phyloP scores from a whole-genome alignment of 176 grass and related monocot species.

The Puccinellia tenuiflora region DNA sequence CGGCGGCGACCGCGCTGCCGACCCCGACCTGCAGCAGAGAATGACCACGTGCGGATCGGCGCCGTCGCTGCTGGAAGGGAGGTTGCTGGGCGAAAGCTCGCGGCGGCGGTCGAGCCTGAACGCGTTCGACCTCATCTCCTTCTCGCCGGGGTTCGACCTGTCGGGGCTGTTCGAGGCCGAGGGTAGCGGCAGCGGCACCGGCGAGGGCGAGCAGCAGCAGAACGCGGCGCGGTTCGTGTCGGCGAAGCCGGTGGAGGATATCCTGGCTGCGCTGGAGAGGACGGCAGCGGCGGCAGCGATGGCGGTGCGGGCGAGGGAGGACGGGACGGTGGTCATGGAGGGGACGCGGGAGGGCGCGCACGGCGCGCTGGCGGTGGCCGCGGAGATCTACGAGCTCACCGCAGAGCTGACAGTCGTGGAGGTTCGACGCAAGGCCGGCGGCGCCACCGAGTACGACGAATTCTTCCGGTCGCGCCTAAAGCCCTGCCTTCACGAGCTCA shows the following conservation, averaged over 20 bases:
- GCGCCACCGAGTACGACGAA: constrained; percentile 75
- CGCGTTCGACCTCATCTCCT: constrained; percentile 97
- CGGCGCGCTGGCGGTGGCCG: constrained; percentile 66
- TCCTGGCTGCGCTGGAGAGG: constrained; percentile 55
- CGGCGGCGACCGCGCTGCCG: not conserved
- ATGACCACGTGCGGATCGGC: constrained; percentile 60
- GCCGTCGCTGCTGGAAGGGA: constrained; percentile 40
- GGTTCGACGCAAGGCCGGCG: constrained; percentile 78
- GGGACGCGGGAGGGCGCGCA: constrained; percentile 84
- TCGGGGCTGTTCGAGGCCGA: constrained; percentile 76
- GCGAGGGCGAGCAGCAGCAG: not conserved
- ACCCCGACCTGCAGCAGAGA: not conserved
- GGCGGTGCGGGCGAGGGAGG: constrained; percentile 51
- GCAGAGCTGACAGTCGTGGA: constrained; percentile 74
- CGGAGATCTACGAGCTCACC: constrained; percentile 90
- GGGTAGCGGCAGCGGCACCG: not conserved
- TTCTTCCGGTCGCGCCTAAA: constrained; percentile 62
- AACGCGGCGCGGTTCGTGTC: constrained; percentile 70
- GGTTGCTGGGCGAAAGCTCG: constrained; percentile 7
- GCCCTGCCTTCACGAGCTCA: constrained; percentile 49
- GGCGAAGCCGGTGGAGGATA: constrained; percentile 37
- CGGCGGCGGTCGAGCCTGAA: constrained; percentile 80
- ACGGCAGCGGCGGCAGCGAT: constrained; percentile 44
- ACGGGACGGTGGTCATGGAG: constrained; percentile 64
- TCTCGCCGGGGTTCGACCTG: constrained; percentile 82